Base-by-base conservation (phyloP, 2,329 filamentous ascomycete genomes). In the Ascochyta rabiei region DNA sequence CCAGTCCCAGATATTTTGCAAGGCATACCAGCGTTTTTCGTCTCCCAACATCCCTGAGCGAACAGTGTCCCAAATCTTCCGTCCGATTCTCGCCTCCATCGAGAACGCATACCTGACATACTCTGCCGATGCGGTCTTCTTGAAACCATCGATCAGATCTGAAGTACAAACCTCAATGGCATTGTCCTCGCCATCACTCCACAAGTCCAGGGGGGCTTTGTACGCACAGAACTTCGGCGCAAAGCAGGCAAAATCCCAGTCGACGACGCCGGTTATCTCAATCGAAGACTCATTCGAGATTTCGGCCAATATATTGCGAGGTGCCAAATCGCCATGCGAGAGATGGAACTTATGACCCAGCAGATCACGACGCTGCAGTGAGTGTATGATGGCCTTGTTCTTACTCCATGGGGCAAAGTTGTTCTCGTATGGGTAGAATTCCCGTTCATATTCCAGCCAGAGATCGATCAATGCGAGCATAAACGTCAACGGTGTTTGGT, bases 231-330 rank as follows among this genome's bases (percentile, higher is more conserved):
- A 62, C 28, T 56, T 52, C 10, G 67, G 66, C 10, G 33, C 52
- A 31, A 68, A 59, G 16, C 40, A 28, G 2, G 70, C 66, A 13
- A 35, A 26, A 37, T 66, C 62, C 64, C 63, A 67, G 47, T 67
- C 64, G 3, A 70, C 26, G 13, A 68, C 57, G 7, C 61, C 66
- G 7, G 57, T 64, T 30, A 68, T 62, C 12, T 55, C 21, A 2
- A 61, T 23, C n/a, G 48, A 42, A 3, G 38, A 24, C 1, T 59
- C 28, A 23, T 59, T 35, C n/a, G 21, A 6, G 6, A 58, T 33
- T 6, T 60, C 40, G n/a, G 56, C 56, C n/a, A 69, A 39, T 15
- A 68, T 53, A 37, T 70, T 70, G 5, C 59, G 57, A 1, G 56
- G 46, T 4, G 46, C 47, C 10, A 70, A 48, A 33, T 66, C 61